phyloP scores from a whole-genome alignment of 805 yeast genomes.

The Candida sphagnicola region DNA sequence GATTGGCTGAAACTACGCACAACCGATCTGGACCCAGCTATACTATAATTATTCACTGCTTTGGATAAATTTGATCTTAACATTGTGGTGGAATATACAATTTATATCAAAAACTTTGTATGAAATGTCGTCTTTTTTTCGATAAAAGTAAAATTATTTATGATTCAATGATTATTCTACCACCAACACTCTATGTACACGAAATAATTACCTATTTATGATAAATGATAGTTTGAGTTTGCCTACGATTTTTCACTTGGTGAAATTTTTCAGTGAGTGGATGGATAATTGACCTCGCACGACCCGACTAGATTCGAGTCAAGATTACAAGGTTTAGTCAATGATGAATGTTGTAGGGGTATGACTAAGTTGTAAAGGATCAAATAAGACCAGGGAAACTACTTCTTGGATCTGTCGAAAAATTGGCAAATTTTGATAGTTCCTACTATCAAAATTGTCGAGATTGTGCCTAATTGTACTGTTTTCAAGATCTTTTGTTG shows the following conservation, averaged over 20 bases:
- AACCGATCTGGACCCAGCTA: background rate
- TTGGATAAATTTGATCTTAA: background rate
- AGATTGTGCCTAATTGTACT: constrained; percentile 17
- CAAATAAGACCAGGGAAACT: too few species aligned
- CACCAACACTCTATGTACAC: background rate
- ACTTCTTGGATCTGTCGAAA: background rate
- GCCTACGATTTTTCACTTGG: background rate
- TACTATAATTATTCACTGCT: background rate
- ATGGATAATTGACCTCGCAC: background rate
- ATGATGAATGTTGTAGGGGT: too few species aligned
- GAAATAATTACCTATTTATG: background rate
- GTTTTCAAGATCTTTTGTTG: constrained; percentile 51
- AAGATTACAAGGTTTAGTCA: too few species aligned
- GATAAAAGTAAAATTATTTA: background rate
- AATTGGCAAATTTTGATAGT: constrained; percentile 4
- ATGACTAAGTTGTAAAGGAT: too few species aligned
- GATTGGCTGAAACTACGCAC: constrained; percentile 17
- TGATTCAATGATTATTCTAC: background rate
- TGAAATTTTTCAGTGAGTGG: background rate
- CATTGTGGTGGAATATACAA: background rate
- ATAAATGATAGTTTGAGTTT: background rate
- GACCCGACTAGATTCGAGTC: too few species aligned
- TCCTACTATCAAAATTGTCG: constrained; percentile 5
- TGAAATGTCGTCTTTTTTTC: background rate
- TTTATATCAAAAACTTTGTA: too few species aligned